These are phyloP conservation scores for Shiraia sp. DNA, from an alignment of 2,329 filamentous ascomycete genomes.

Conservation along the genomic window DNA sequence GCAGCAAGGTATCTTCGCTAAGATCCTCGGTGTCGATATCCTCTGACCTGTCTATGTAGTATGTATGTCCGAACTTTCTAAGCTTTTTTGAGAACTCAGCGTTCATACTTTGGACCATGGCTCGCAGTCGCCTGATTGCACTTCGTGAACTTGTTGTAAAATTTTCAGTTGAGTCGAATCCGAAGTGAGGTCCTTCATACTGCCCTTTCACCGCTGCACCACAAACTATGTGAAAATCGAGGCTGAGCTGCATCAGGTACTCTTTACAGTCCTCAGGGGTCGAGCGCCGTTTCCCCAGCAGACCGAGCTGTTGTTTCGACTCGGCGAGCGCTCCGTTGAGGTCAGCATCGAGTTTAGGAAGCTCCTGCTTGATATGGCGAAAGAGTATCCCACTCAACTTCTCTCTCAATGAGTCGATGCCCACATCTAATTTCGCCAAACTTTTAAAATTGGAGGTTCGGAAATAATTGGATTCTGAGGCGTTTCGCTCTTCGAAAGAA, in stretches of 20 bases:
- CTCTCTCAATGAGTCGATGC: constrained; percentile 54
- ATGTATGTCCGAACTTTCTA: no score
- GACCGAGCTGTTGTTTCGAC: neutral
- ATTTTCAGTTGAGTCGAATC: no score
- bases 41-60: no score
- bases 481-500: constrained; percentile 3
- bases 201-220: no score
- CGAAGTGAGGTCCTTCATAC: no score
- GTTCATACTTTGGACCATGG: no score
- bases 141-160: no score
- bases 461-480: constrained; percentile 31
- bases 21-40: no score
- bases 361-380: constrained; percentile 37
- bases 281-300: neutral
- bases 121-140: no score
- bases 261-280: constrained; percentile 1
- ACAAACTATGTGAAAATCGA: no score
- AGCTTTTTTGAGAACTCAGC: no score
- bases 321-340: neutral
- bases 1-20: no score
- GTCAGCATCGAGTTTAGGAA: neutral
- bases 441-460: constrained; percentile 21
- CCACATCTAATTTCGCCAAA: constrained; percentile 39
- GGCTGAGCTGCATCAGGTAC: neutral
- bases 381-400: constrained; percentile 56